Base-by-base conservation (phyloP, 768 basidiomycete species). In the Dacryopinax primogenitus region DNA sequence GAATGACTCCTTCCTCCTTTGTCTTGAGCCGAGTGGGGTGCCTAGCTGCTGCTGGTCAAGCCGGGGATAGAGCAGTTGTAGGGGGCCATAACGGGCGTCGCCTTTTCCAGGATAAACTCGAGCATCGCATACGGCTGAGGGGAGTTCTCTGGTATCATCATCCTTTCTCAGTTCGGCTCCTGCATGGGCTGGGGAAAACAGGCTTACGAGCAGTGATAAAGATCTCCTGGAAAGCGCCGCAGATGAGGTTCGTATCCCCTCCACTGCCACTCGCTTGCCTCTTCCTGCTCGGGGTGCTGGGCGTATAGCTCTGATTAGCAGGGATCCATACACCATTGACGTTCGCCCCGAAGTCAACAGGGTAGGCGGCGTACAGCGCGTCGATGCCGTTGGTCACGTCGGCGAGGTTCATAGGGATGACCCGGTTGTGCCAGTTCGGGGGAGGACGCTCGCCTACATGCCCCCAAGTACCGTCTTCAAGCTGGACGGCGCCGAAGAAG, bases 401-500 rank as follows among this genome's bases (percentile, higher is more conserved):
- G 15, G 45, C 32, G 11, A 61, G 35, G 33, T 63, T 67, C 51
- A 64, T 64, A 7, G 66, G 66, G 3, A 37, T 41, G n/a, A 37
- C 51, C 1, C 66, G 63, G 64, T 44, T 64, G 66, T 64, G 64
- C 66, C 66, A 67, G 64, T 67, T 67, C 18, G 64, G 63, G 16
- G 66, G 66, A 36, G 64, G 64, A 18, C 66, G 66, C 39, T 67
- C 66, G 58, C 62, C 62, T 4, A 67, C 66, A 61, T 67, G 66
- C 23, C 51, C 37, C 44, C 63, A 67, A n/a, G 51, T 63, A 2
- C 66, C 66, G 33, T 67, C 62, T 18, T 64, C 66, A 30, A 64
- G 58, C 30, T 61, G 47, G 23, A 39, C 44, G 26, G 66, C 66
- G 30, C 66, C 66, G 30, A 67, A 67, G 51, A 67, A 67, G 47